Evolutionary conservation across 805 yeast genomes (phyloP), one percentile per base, ranked within the genome.

Genomic region (Metschnikowia cerradonensis): DNA sequence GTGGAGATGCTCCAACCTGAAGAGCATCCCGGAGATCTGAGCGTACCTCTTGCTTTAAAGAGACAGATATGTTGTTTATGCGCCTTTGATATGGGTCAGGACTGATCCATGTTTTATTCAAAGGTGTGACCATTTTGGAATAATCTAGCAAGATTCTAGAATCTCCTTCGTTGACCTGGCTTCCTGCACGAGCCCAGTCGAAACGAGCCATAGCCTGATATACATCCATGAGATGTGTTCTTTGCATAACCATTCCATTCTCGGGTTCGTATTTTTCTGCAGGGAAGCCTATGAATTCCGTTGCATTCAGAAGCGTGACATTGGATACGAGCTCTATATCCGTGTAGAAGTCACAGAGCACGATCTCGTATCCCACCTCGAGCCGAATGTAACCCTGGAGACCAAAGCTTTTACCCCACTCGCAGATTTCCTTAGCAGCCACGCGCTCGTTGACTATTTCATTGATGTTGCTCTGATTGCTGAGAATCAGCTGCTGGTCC

Each of bases 311-410:
- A 41, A 79, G 52, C 0, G 80, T 67, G 3, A 74, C 66, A 57
- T 76, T 78, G 1, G 79, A 72, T 6, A 81, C 71, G 33, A 82
- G 54, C 50, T 73, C 73, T 5, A 80, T 41, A 50, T 77, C 74
- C n/a, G 71, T 75, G n/a, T 60, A 49, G 63, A 83, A 82, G 58
- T 82, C 81, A 65, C 88, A 83, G 11, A 83, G 49, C 11, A 83
- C 71, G n/a, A 82, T 71, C 60, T 83, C 88, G 60, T 73, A 83
- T 0, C 86, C 86, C 41, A 79, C 66, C 59, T 83, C 88, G 17
- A 82, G 68, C 56, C 88, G 67, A 5, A 83, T 67, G 22, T 75
- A 67, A 0, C 88, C 88, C 61, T 83, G 84, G 20, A 83, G 64
- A 0, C 83, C 83, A 48, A 78, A 78, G 15, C 70, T 61, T 48